A percentile compares a stretch with the other conserved stretches of the same genome.
Evolutionary conservation across 2,329 filamentous ascomycete species (phyloP).

Genomic region (Bipolaris cookei): DNA sequence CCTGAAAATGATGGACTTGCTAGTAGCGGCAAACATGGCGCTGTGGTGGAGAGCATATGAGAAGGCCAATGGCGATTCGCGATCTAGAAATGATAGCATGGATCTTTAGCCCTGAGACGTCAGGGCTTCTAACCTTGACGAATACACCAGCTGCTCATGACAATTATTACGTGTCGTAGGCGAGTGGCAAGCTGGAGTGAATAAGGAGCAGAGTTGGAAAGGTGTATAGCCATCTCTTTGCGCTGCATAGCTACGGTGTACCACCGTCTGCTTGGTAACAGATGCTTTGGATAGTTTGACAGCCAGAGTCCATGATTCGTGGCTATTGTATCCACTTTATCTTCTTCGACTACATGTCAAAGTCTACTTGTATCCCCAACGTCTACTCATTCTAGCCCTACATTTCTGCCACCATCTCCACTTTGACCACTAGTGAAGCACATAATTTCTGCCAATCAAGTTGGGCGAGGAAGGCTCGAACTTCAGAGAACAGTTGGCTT

Average conservation of each 20-base stretch:
- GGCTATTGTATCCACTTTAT: no score
- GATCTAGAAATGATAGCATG: conserved; percentile 9
- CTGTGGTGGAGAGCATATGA: conserved; percentile 94
- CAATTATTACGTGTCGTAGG: background rate
- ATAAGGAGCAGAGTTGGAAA: background rate
- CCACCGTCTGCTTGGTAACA: background rate
- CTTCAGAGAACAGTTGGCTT: no score
- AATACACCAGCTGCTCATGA: background rate
- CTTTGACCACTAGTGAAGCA: no score
- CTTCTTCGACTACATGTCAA: no score
- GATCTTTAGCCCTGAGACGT: background rate
- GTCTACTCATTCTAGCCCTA: no score
- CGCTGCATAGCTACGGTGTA: background rate
- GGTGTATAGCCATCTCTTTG: background rate
- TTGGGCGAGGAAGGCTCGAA: no score
- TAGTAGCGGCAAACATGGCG: conserved; percentile 89
- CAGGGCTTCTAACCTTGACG: no score
- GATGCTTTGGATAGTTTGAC: background rate
- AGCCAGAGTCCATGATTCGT: no score
- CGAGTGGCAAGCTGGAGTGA: background rate
- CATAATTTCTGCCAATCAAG: no score
- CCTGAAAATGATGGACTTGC: conserved; percentile 91
- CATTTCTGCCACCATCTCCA: no score
- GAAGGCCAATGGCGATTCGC: conserved; percentile 36
- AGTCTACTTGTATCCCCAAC: no score